Conservation (phyloP, 345 rosid species). For the Acer saccharum region DNA sequence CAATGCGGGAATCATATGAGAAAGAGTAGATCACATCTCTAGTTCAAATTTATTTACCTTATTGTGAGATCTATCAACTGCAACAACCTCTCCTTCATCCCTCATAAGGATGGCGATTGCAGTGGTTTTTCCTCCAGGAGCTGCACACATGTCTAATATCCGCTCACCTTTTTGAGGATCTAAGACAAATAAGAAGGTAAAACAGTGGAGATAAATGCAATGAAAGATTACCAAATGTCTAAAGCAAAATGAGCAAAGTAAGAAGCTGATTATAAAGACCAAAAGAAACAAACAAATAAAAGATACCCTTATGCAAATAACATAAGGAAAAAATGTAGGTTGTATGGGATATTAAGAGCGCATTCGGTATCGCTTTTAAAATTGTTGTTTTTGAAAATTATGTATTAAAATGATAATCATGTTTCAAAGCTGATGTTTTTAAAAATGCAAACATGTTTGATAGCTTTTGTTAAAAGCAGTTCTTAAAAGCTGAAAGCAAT, state of each 20-base stretch:
- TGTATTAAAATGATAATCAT: no score
- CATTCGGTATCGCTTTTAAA: no score
- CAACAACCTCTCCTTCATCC: slow-evolving; percentile 90
- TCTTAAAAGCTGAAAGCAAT: no score
- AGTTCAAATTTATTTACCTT: slow-evolving; percentile 49
- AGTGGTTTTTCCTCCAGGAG: slow-evolving; percentile 98
- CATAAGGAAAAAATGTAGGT: background rate
- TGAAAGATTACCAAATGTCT: background rate
- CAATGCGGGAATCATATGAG: background rate
- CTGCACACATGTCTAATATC: slow-evolving; percentile 97
- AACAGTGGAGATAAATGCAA: slow-evolving; percentile 3
- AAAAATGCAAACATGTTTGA: no score
- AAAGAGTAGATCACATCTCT: background rate
- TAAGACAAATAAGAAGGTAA: slow-evolving; percentile 27
- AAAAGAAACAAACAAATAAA: background rate
- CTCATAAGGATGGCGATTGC: slow-evolving; percentile 89
- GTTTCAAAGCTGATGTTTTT: no score
- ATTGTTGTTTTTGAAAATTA: no score
- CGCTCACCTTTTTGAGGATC: slow-evolving; percentile 98
- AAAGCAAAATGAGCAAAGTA: background rate
- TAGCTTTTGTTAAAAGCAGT: no score
- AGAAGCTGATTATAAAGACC: background rate
- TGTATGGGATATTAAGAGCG: background rate
- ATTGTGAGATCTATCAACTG: slow-evolving; percentile 95
- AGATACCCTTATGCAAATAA: background rate